phyloP scores from a whole-genome alignment of 805 yeast species.

The Yamadazyma philogaea region DNA sequence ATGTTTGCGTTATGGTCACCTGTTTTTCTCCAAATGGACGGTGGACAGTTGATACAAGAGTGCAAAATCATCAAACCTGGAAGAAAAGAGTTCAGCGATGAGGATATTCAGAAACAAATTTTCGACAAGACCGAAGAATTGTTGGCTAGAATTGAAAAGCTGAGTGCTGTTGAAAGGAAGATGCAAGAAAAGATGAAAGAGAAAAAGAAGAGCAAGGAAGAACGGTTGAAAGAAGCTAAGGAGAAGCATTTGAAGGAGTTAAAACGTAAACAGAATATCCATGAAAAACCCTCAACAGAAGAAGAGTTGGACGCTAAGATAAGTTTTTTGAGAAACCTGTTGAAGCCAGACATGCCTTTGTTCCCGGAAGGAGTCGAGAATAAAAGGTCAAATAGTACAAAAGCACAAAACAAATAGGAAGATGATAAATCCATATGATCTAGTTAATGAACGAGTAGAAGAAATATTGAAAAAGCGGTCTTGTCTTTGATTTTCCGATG shows the following conservation, averaged over 20 bases:
- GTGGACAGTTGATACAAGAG: conserved; percentile 73
- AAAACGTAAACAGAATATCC: conserved; percentile 23
- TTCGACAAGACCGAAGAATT: conserved; percentile 58
- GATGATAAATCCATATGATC: neutral
- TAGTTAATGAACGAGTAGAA: neutral
- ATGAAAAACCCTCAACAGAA: conserved; percentile 31
- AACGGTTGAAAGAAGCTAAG: conserved; percentile 18
- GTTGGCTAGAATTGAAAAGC: conserved; percentile 63
- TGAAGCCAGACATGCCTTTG: conserved; percentile 15
- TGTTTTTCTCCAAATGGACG: conserved; percentile 54
- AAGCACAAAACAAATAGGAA: neutral
- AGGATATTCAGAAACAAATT: conserved; percentile 55
- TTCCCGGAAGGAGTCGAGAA: conserved; percentile 10
- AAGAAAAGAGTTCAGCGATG: conserved; percentile 65
- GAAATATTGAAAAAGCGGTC: too few relatives aligned
- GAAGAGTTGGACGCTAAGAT: conserved; percentile 38
- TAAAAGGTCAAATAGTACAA: too few relatives aligned
- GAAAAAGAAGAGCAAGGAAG: conserved; percentile 17
- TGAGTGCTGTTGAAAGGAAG: conserved; percentile 67
- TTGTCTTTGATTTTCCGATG: too few relatives aligned
- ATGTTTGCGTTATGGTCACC: conserved; percentile 72
- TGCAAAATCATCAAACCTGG: conserved; percentile 53
- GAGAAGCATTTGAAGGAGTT: conserved; percentile 16
- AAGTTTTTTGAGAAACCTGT: conserved; percentile 14
- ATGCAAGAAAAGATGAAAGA: conserved; percentile 20